Evolutionary conservation across 331 rosid genomes (phyloP).

Genomic region (Acacia concinna): DNA sequence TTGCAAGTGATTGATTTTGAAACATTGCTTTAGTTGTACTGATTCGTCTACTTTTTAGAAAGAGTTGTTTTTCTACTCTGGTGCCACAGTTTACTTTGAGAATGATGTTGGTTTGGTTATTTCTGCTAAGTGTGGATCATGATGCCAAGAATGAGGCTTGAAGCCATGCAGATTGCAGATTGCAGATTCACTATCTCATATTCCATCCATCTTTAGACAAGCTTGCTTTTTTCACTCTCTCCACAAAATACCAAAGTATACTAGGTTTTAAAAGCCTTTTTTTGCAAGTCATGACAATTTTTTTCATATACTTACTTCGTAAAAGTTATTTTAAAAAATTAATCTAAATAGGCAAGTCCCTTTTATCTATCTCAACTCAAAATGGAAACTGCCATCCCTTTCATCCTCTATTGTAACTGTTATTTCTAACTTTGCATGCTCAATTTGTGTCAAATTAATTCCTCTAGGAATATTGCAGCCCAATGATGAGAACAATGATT

Average conservation of each 20-base stretch:
- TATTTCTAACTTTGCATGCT: too few relatives aligned
- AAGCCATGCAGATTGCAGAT: slow-evolving; percentile 15
- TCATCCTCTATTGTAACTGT: background rate
- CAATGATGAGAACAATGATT: background rate
- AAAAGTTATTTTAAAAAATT: too few relatives aligned
- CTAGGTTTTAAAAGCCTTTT: too few relatives aligned
- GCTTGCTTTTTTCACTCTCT: background rate
- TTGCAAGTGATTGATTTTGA: background rate
- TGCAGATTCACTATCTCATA: slow-evolving; percentile 1
- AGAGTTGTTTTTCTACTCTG: background rate
- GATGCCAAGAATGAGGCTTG: slow-evolving; percentile 10
- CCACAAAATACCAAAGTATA: background rate
- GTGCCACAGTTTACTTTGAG: background rate
- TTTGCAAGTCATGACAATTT: too few relatives aligned
- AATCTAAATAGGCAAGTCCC: too few relatives aligned
- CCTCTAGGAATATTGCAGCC: background rate
- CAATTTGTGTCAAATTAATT: background rate
- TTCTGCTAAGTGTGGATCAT: background rate
- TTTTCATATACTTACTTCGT: too few relatives aligned
- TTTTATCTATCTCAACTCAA: too few relatives aligned
- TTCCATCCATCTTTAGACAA: background rate
- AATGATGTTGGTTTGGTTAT: background rate
- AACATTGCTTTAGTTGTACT: background rate
- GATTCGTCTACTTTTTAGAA: background rate
- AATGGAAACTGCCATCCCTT: too few relatives aligned